A percentile compares a stretch with the other conserved stretches of the same genome.
Conservation (phyloP, 1,284 basidiomycete genomes). For the Schizophyllum commune region DNA sequence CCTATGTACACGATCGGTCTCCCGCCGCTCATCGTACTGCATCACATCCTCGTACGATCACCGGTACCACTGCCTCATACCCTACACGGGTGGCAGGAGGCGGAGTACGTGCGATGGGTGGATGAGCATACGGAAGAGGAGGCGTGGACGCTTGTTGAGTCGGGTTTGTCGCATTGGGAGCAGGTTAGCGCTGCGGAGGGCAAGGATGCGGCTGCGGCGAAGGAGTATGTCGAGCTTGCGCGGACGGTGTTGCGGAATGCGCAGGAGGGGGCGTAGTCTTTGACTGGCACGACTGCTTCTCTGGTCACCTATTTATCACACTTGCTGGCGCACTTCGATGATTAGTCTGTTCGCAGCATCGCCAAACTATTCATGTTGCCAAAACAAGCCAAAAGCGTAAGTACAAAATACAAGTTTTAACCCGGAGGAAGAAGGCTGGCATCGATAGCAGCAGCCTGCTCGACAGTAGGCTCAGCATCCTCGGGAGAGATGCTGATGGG, state of each 20-base stretch:
- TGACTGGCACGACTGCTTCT: not conserved
- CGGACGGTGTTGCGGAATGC: constrained; percentile 44
- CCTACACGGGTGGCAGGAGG: constrained; percentile 86
- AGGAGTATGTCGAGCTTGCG: constrained; percentile 59
- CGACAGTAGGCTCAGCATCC: constrained; percentile 44
- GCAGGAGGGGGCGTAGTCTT: not conserved
- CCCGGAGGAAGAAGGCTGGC: constrained; percentile 87
- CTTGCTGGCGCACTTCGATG: too few relatives aligned
- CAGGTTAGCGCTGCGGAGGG: constrained; percentile 50
- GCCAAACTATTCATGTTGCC: too few relatives aligned
- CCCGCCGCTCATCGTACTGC: constrained; percentile 77
- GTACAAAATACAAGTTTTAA: constrained; percentile 29
- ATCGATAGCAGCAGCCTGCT: constrained; percentile 58
- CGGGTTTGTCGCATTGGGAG: constrained; percentile 68
- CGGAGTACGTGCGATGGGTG: constrained; percentile 87
- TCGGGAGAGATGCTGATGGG: constrained; percentile 68
- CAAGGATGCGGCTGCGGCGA: constrained; percentile 31
- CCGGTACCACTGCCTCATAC: constrained; percentile 79
- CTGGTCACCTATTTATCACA: not conserved
- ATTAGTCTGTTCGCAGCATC: too few relatives aligned
- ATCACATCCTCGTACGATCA: constrained; percentile 88
- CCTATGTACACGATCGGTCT: constrained; percentile 64
- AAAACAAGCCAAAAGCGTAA: too few relatives aligned
- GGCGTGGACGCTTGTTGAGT: constrained; percentile 63
- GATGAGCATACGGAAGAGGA: constrained; percentile 72